These are phyloP conservation scores for Wakefieldia striispora DNA, from an alignment of 768 basidiomycete species.

Conservation along the genomic window DNA sequence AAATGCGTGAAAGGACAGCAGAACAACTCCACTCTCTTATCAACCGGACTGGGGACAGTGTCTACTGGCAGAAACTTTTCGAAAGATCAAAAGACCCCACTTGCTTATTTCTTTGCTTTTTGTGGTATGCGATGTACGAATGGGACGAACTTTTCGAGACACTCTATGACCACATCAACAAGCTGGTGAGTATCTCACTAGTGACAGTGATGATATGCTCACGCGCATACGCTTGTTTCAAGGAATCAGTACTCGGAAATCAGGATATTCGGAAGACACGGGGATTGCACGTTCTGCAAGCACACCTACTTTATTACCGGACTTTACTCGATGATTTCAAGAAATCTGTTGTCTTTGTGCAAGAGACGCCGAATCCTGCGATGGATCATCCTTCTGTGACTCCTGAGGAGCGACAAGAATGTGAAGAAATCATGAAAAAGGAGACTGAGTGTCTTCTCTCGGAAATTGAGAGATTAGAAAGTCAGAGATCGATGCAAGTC, in stretches of 20 bases:
- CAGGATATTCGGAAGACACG: conserved; percentile 45
- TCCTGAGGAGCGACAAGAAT: conserved; percentile 12
- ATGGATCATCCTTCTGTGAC: conserved; percentile 32
- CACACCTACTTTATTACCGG: conserved; percentile 56
- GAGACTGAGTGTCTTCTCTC: conserved; percentile 48
- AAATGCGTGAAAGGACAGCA: conserved; percentile 20
- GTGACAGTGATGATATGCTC: background rate
- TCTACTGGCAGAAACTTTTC: conserved; percentile 34
- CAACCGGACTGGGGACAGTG: conserved; percentile 29
- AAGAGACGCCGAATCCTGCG: conserved; percentile 47
- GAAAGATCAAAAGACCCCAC: conserved; percentile 44
- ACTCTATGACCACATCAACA: conserved; percentile 49
- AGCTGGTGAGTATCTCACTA: conserved; percentile 38
- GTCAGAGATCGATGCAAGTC: conserved; percentile 28
- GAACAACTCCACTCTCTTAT: conserved; percentile 28
- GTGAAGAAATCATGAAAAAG: conserved; percentile 37
- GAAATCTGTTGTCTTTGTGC: conserved; percentile 50
- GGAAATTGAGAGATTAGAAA: conserved; percentile 50
- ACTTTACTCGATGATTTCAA: conserved; percentile 52
- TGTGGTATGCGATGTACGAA: conserved; percentile 62
- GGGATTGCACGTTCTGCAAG: conserved; percentile 54
- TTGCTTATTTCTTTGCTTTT: conserved; percentile 48
- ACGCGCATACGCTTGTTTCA: background rate
- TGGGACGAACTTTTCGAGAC: conserved; percentile 61
- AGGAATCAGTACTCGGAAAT: conserved; percentile 46